Conservation (phyloP, 2,329 filamentous ascomycete species). For the Stagonosporopsis cucurbitacearum region DNA sequence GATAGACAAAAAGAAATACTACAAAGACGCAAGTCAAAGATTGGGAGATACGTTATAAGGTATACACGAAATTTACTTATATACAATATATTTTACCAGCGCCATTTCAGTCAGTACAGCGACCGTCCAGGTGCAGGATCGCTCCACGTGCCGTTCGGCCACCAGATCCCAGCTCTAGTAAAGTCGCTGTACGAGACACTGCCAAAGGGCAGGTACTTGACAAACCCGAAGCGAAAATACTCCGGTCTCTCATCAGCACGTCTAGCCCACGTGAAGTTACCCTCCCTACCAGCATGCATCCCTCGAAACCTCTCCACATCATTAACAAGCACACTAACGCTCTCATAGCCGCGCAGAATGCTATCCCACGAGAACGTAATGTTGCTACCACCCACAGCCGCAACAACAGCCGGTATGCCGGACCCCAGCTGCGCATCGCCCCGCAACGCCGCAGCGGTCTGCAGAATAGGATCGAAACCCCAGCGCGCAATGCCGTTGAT, state of each 20-base stretch:
- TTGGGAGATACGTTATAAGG: background rate
- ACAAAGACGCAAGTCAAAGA: background rate
- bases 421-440: conserved; percentile 61
- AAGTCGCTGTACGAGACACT: conserved; percentile 43
- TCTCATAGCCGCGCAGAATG: conserved; percentile 64
- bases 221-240: conserved; percentile 47
- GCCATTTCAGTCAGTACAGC: conserved; percentile 9
- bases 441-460: conserved; percentile 76
- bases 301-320: conserved; percentile 78
- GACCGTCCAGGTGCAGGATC: conserved; percentile 16
- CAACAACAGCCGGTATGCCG: conserved; percentile 58
- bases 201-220: conserved; percentile 41
- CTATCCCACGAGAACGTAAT: conserved; percentile 54
- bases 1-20: conserved; percentile 14
- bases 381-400: conserved; percentile 52
- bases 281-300: conserved; percentile 62
- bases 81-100: background rate
- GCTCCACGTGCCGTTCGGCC: conserved; percentile 40
- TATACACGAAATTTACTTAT: background rate
- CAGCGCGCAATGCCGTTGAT: conserved; percentile 92
- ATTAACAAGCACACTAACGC: conserved; percentile 83
- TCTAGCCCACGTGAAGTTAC: conserved; percentile 65
- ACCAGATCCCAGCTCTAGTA: conserved; percentile 43
- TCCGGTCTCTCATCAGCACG: conserved; percentile 40
- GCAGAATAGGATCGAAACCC: conserved; percentile 87